phyloP scores from a whole-genome alignment of 441 rosid species.

The Populus tomentosa region DNA sequence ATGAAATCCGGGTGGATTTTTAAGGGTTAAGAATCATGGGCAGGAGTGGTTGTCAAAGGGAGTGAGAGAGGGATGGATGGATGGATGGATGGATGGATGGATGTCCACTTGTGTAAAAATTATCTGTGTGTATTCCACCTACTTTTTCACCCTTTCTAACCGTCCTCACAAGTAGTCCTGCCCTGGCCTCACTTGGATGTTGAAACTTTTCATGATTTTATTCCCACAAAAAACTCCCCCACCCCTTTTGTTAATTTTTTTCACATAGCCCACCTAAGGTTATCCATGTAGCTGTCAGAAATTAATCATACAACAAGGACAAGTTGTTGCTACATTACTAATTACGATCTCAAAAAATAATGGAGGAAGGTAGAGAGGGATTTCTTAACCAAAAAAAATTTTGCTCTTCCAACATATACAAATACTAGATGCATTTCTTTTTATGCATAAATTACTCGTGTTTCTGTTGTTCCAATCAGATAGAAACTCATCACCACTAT shows the following conservation, averaged over 20 bases:
- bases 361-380: not conserved
- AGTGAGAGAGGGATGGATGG: not conserved
- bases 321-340: not conserved
- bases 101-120: slow-evolving; percentile 20
- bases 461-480: slow-evolving; percentile 10
- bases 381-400: not conserved
- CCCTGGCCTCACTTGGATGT: slow-evolving; percentile 26
- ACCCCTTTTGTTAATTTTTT: not conserved
- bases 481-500: slow-evolving; percentile 18
- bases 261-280: slow-evolving; percentile 11
- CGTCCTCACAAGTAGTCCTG: slow-evolving; percentile 16
- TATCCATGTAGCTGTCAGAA: slow-evolving; percentile 10
- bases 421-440: not conserved
- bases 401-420: not conserved
- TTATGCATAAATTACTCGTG: not conserved
- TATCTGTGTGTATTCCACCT: slow-evolving; percentile 27
- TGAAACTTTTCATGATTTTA: slow-evolving; percentile 19
- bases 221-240: not conserved
- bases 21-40: slow-evolving; percentile 34
- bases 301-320: not conserved
- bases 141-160: slow-evolving; percentile 32
- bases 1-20: slow-evolving; percentile 37
- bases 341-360: not conserved
- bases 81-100: slow-evolving; percentile 5
- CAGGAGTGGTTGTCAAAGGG: slow-evolving; percentile 21